Evolutionary conservation across 2,329 filamentous ascomycete genomes (phyloP), one percentile per base, ranked within the genome.

Genomic region (Pseudogymnoascus sp.): DNA sequence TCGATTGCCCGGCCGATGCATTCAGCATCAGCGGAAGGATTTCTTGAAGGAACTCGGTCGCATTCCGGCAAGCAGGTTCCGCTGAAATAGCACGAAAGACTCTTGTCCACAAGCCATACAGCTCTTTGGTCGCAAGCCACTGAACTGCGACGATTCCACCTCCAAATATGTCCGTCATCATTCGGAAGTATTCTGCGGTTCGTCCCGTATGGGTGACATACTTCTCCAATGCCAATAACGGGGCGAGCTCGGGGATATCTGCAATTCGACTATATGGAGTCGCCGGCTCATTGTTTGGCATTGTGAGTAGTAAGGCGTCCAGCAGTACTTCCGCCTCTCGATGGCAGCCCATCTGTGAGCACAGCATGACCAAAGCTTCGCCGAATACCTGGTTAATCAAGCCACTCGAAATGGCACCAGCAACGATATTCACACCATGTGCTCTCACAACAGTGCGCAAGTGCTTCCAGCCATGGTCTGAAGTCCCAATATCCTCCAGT

Each of bases 391-490:
- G 68, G 26, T 77, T 74, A 6, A 83, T 68, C 8, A 83, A 68
- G 0, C 76, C 76, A 19, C 79, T 76, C 0, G 64, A 61, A 13
- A 80, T 77, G 2, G 78, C 80, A 19, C 76, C 73, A 62, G 69
- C 72, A 26, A 83, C 66, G 2, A 80, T 74, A 31, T 75, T 68
- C 15, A 82, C 65, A 7, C 78, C 79, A 64, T 84, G 80, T 15
- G 79, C 76, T 47, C 80, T 75, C 13, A 80, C 77, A 10, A 82
- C 73, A 2, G 70, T 68, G 59, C 77, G 74, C 1, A 84, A 74
- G 64, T 79, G 76, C 62, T 70, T 77, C 78, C 80, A 83, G 13
- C 80, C 80, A 31, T 70, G 65, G 1, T 72, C 71, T 1, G 69
- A 68, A 19, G 74, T 71, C 7, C 79, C 78, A 2, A 82, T 68